phyloP scores from a whole-genome alignment of 2,329 filamentous ascomycete species.

The Macrophomina pseudophaseolina region DNA sequence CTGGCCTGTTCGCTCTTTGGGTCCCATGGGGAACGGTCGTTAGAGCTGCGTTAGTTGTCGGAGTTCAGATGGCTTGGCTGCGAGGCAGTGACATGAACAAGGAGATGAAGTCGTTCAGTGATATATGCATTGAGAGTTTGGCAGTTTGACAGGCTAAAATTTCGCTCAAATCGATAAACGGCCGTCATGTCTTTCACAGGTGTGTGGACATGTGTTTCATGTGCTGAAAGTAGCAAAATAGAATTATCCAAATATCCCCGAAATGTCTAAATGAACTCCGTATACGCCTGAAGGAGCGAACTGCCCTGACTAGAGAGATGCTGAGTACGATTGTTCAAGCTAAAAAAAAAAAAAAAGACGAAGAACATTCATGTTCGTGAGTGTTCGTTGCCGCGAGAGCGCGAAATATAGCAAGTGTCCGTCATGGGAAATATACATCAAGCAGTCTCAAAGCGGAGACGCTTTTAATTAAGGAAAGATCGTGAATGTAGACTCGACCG shows the following conservation, averaged over 20 bases:
- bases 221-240: not conserved
- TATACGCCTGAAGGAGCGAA: not conserved
- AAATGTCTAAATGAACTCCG: not conserved
- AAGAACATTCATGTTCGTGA: not conserved
- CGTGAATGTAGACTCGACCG: not conserved
- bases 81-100: not conserved
- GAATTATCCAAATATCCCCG: constrained; percentile 2
- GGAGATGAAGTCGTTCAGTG: not conserved
- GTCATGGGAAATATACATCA: not conserved
- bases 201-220: not conserved
- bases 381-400: not conserved
- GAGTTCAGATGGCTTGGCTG: too few species aligned
- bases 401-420: not conserved
- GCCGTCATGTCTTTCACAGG: not conserved
- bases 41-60: too few species aligned
- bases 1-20: not conserved
- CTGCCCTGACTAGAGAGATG: not conserved
- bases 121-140: not conserved
- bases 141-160: not conserved
- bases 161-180: not conserved
- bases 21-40: not conserved
- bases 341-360: not conserved
- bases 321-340: not conserved
- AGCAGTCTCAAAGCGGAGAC: not conserved
- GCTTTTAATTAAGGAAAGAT: not conserved